These are phyloP conservation scores for Trichophyton mentagrophytes DNA, from an alignment of 2,329 filamentous ascomycete species.

Conservation along the genomic window DNA sequence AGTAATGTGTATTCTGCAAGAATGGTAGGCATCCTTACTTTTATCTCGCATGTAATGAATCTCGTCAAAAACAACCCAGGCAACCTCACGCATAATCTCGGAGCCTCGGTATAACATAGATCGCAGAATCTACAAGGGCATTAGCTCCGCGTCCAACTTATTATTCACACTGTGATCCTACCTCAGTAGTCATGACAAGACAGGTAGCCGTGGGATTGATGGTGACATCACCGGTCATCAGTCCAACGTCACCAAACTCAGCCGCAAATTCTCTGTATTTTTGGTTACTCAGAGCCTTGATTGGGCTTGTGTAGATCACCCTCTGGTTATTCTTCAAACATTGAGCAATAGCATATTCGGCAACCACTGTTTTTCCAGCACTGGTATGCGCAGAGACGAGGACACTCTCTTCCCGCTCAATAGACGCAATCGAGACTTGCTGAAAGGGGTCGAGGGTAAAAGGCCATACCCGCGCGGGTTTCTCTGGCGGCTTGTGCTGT, in stretches of 20 bases:
- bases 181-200: slow-evolving; percentile 94
- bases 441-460: slow-evolving; percentile 98
- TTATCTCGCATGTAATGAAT: slow-evolving; percentile 98
- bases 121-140: slow-evolving; percentile 59
- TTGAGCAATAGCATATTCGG: slow-evolving; percentile 95
- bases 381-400: slow-evolving; percentile 93
- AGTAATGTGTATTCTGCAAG: slow-evolving; percentile 8
- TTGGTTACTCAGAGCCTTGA: slow-evolving; percentile 97
- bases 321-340: slow-evolving; percentile 94
- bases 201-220: slow-evolving; percentile 98
- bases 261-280: slow-evolving; percentile 95
- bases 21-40: slow-evolving; percentile 23
- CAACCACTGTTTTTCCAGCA: slow-evolving; percentile 95
- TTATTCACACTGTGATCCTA: slow-evolving; percentile 15
- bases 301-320: slow-evolving; percentile 98
- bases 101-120: slow-evolving; percentile 98
- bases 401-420: slow-evolving; percentile 91
- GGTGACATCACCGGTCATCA: slow-evolving; percentile 98
- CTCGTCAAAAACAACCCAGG: slow-evolving; percentile 97
- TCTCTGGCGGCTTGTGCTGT: slow-evolving; percentile 77
- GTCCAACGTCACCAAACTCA: slow-evolving; percentile 88
- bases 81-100: slow-evolving; percentile 98
- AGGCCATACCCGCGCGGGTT: slow-evolving; percentile 69
- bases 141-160: not conserved
- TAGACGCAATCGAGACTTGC: slow-evolving; percentile 83